Evolutionary conservation across 495 filamentous ascomycete species (phyloP), one percentile per base, ranked within the genome.

Genomic region (Lasiosphaeria hispida): DNA sequence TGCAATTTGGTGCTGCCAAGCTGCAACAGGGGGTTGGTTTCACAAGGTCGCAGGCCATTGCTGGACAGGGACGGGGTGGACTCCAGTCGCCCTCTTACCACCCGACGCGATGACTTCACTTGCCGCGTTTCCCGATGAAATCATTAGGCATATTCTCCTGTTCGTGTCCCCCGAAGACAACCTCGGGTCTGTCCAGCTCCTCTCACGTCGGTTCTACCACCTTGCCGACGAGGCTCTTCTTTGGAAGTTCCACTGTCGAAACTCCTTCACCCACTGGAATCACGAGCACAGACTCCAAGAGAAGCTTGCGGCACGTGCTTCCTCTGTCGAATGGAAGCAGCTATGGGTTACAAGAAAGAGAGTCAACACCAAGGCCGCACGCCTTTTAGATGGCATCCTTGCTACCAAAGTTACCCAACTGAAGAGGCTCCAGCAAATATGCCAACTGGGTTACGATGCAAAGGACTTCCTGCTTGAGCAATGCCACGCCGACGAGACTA

Each of bases 381-480:
- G 64, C 10, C 67, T 86, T 15, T 71, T 98, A 45, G 80, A 96
- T 55, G 80, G 79, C 47, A 87, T 96, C 45, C 74, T 97, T 42
- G 70, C 73, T 23, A 83, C 78, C 14, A 88, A 91, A 65, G 78
- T 81, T 18, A 77, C 82, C 44, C 86, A 91, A 17, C 83, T 92
- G 41, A 75, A 80, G 47, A 86, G 87, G 65, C 84, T 87, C 50
- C 79, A 87, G 56, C 68, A 78, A 37, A 87, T 98, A 50, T 83
- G 86, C 53, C 71, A 77, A 41, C 74, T 84, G 61, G 94, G 92
- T 1, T 93, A 89, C 57, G 91, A 97, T 79, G 90, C 84, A 17
- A 96, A 96, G 67, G 94, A 96, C 67, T 85, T 83, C 18, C 78
- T 98, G 38, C 61, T 93, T 41, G 77, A 80, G 55, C 84, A 96